These are phyloP conservation scores for Hypoxylon fuscum DNA, from an alignment of 495 filamentous ascomycete genomes.

Conservation along the genomic window DNA sequence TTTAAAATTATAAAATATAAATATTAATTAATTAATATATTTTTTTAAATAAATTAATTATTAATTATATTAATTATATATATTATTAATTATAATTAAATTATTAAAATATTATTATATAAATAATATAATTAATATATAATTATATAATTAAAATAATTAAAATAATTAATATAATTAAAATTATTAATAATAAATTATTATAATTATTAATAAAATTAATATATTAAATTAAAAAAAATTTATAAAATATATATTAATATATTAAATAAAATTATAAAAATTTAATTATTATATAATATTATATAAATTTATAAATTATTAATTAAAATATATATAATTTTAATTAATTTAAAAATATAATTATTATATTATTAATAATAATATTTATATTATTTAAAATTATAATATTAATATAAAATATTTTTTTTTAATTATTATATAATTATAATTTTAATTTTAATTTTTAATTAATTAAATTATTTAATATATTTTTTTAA, in stretches of 20 bases:
- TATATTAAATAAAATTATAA: not conserved
- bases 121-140: not conserved
- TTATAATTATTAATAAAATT: not conserved
- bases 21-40: not conserved
- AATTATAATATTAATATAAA: too few species aligned
- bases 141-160: not conserved
- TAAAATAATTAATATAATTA: not conserved
- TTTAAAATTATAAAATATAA: slow-evolving; percentile 1
- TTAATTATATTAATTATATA: not conserved
- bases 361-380: not conserved
- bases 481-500: too few species aligned
- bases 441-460: too few species aligned
- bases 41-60: not conserved
- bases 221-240: slow-evolving; percentile 3
- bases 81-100: not conserved
- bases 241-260: not conserved
- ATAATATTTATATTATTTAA: not conserved
- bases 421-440: too few species aligned
- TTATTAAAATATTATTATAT: not conserved
- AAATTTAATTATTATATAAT: slow-evolving; percentile 3
- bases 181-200: not conserved
- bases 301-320: not conserved
- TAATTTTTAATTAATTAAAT: too few species aligned
- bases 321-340: too few species aligned
- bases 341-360: not conserved